Evolutionary conservation across 2,329 filamentous ascomycete genomes (phyloP), one percentile per base, ranked within the genome.

Genomic region (Verticillium nonalfalfae): DNA sequence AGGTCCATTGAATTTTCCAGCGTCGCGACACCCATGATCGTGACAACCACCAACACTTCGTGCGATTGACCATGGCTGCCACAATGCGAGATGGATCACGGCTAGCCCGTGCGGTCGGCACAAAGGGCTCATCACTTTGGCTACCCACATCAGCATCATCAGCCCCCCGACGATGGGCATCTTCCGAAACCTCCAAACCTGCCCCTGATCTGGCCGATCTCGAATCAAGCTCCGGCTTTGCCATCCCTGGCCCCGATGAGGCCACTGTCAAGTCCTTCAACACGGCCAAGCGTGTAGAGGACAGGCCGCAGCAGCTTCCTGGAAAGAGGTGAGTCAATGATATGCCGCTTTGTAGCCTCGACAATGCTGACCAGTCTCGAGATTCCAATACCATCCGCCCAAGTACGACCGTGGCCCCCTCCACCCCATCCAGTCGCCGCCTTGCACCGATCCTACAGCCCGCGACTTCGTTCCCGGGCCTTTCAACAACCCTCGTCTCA

Each of bases 361-460:
- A 71, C 68, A 71, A 62, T 60, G 61, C 64, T 64, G 54, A 68
- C 57, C 14, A 56, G 13, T 40, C 26, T 7, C 36, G 31, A 66
- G 94, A 83, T 99, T 98, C 79, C 91, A 96, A 77, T 98, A 90
- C 76, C 92, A 93, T 66, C 89, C 94, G 58, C 95, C 95, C 65
- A 95, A 94, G 79, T 99, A 93, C 83, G 88, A 97, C 76, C 91
- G 94, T 71, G 95, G 95, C 61, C 93, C 93, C 66, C 83, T 98
- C 31, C 93, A 98, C 74, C 95, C 95, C 58, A 87, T 97, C 70
- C 92, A 97, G 78, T 90, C 92, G 62, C 94, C 92, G n/a, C 84
- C 87, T 45, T 85, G 88, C 59, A 95, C 93, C 65, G 91, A 97
- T 70, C 93, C 93, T 1, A 85, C 89, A 34, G 97, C 95, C 62